These are phyloP conservation scores for Carex cristatella DNA, from an alignment of 176 grass and related monocot genomes.

Conservation along the genomic window DNA sequence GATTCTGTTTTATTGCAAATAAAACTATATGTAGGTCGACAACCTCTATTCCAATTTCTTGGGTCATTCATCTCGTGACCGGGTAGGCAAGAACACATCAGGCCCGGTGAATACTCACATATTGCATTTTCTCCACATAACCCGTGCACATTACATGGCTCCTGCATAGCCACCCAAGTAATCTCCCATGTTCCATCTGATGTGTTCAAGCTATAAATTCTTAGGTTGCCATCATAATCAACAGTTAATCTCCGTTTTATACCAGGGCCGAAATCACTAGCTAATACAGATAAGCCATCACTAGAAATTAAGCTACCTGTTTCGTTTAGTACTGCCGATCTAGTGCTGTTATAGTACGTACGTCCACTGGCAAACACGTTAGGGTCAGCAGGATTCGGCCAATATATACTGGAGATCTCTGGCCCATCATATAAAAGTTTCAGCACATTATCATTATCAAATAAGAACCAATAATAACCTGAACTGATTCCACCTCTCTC, in stretches of 20 bases:
- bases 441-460: slow-evolving; percentile 43
- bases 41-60: slow-evolving; percentile 49
- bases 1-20: slow-evolving; percentile 18
- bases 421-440: slow-evolving; percentile 39
- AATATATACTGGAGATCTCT: slow-evolving; percentile 43
- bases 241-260: slow-evolving; percentile 39
- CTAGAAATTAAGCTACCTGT: slow-evolving; percentile 24
- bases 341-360: slow-evolving; percentile 33
- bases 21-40: slow-evolving; percentile 39
- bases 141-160: slow-evolving; percentile 58
- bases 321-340: slow-evolving; percentile 23
- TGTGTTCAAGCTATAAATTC: slow-evolving; percentile 73
- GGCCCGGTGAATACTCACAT: slow-evolving; percentile 38
- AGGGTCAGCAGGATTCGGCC: slow-evolving; percentile 13
- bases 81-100: slow-evolving; percentile 55
- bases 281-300: background rate
- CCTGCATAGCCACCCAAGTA: slow-evolving; percentile 26
- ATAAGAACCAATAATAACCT: slow-evolving; percentile 31
- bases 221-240: slow-evolving; percentile 59
- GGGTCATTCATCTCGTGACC: slow-evolving; percentile 52
- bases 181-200: slow-evolving; percentile 41
- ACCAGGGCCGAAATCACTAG: slow-evolving; percentile 18
- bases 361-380: background rate
- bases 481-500: background rate
- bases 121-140: slow-evolving; percentile 69